A percentile compares a stretch with the other conserved stretches of the same genome.
These are phyloP conservation scores for Wilcoxina mikolae DNA, from an alignment of 495 filamentous ascomycete genomes.

Conservation along the genomic window DNA sequence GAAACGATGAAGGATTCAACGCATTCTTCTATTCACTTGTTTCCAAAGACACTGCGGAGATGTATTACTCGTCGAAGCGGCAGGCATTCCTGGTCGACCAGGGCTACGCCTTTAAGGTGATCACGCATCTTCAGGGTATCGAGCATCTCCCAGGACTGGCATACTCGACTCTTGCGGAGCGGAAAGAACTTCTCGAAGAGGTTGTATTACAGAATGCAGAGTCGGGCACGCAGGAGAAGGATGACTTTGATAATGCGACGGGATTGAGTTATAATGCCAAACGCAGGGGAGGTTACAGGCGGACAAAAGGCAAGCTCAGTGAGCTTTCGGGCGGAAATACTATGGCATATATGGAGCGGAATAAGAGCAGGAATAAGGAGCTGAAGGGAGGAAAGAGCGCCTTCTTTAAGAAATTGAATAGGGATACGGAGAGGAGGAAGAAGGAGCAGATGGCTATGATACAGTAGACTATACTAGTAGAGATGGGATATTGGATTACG, in stretches of 20 bases:
- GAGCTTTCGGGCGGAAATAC: constrained; percentile 81
- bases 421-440: constrained; percentile 53
- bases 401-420: constrained; percentile 68
- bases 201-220: constrained; percentile 80
- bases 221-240: constrained; percentile 62
- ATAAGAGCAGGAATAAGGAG: constrained; percentile 61
- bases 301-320: constrained; percentile 70
- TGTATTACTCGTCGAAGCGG: constrained; percentile 94
- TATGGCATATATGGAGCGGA: constrained; percentile 91
- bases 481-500: too few relatives aligned
- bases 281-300: constrained; percentile 42
- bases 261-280: constrained; percentile 22
- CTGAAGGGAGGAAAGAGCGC: constrained; percentile 49
- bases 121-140: constrained; percentile 86
- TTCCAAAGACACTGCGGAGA: constrained; percentile 91
- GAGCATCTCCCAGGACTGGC: constrained; percentile 68
- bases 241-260: constrained; percentile 60
- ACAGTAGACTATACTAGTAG: background rate
- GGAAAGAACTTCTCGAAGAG: constrained; percentile 74
- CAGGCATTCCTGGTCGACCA: constrained; percentile 98
- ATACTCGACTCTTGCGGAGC: constrained; percentile 64
- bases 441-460: constrained; percentile 31
- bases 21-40: constrained; percentile 98
- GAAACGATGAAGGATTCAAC: constrained; percentile 98
- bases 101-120: constrained; percentile 98